These are phyloP conservation scores for Rhizopogon salebrosus DNA, from an alignment of 768 basidiomycete genomes.

Conservation along the genomic window DNA sequence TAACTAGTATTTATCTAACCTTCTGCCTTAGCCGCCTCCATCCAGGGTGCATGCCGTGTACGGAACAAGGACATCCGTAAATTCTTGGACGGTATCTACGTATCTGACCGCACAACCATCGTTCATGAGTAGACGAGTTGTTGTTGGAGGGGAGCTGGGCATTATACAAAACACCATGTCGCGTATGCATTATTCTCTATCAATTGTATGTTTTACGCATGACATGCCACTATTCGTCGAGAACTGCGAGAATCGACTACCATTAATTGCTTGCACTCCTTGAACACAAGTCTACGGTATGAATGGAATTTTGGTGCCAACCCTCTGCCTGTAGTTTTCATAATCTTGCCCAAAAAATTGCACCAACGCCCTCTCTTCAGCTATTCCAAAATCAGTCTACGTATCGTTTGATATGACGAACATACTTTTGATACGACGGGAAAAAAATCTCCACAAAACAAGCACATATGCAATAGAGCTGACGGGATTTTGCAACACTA, in stretches of 20 bases:
- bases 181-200: constrained; percentile 16
- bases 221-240: constrained; percentile 10
- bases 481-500: constrained; percentile 83
- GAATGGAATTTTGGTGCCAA: constrained; percentile 88
- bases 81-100: constrained; percentile 93
- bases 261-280: background rate
- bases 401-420: constrained; percentile 3
- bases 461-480: constrained; percentile 60
- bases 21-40: constrained; percentile 70
- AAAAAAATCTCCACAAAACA: constrained; percentile 86
- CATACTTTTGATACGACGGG: constrained; percentile 66
- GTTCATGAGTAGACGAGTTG: constrained; percentile 34
- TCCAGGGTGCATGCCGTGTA: constrained; percentile 94
- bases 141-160: constrained; percentile 7
- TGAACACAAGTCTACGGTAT: constrained; percentile 43
- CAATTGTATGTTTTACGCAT: constrained; percentile 23
- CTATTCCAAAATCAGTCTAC: constrained; percentile 33
- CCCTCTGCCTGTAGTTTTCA: constrained; percentile 62
- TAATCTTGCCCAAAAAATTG: constrained; percentile 92
- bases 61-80: constrained; percentile 99
- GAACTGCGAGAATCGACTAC: background rate
- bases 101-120: constrained; percentile 71
- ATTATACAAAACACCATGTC: constrained; percentile 13
- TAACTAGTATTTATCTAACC: background rate
- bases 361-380: constrained; percentile 74